phyloP scores from a whole-genome alignment of 1,139 yeast genomes.

The Kodamaea ohmeri region DNA sequence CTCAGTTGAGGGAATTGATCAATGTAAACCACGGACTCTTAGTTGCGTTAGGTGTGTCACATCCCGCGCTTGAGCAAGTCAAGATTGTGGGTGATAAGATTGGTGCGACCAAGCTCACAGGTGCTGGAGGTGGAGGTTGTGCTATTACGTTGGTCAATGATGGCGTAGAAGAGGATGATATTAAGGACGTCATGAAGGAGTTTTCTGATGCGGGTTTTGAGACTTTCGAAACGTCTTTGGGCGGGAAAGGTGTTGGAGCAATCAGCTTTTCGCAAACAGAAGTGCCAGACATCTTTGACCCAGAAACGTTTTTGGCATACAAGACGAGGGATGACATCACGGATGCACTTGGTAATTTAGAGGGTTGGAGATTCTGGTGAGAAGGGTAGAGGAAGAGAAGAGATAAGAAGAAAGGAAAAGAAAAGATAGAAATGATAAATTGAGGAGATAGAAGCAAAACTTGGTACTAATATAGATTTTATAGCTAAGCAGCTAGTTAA shows the following conservation, averaged over 20 bases:
- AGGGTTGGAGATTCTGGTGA: slow-evolving; percentile 64
- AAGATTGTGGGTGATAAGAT: slow-evolving; percentile 61
- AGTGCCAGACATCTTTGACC: slow-evolving; percentile 24
- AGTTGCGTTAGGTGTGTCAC: slow-evolving; percentile 87
- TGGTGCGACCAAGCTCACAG: slow-evolving; percentile 92
- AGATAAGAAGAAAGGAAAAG: neutral
- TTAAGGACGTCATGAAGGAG: slow-evolving; percentile 34
- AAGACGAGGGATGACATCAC: slow-evolving; percentile 48
- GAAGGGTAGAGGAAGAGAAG: neutral
- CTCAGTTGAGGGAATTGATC: slow-evolving; percentile 62
- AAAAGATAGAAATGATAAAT: too few species aligned
- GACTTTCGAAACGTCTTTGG: slow-evolving; percentile 78
- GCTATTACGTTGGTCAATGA: slow-evolving; percentile 80
- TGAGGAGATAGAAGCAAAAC: too few species aligned
- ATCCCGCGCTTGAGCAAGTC: slow-evolving; percentile 77
- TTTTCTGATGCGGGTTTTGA: slow-evolving; percentile 58
- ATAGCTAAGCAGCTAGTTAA: too few species aligned
- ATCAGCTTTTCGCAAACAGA: slow-evolving; percentile 26
- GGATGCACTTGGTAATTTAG: slow-evolving; percentile 36
- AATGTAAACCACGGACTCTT: slow-evolving; percentile 85
- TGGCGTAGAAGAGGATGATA: slow-evolving; percentile 30
- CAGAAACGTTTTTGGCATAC: slow-evolving; percentile 37
- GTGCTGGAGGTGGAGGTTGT: slow-evolving; percentile 99
- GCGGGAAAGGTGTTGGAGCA: slow-evolving; percentile 84
- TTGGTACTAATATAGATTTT: too few species aligned